These are phyloP conservation scores for Gyromitra esculenta DNA, from an alignment of 2,329 filamentous ascomycete genomes.

Conservation along the genomic window DNA sequence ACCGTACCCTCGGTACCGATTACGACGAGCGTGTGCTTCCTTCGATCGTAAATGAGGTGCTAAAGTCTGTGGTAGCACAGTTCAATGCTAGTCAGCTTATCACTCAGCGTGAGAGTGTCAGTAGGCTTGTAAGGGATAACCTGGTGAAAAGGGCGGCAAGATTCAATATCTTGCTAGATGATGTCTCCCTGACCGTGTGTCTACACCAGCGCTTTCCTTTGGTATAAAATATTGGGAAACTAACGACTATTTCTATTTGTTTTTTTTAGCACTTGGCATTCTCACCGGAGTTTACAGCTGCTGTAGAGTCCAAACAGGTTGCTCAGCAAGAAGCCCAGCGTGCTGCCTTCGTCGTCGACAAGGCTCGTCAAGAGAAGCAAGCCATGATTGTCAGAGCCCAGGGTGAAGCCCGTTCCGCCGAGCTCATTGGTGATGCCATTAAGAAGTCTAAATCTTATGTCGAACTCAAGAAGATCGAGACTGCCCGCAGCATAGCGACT, in stretches of 20 bases:
- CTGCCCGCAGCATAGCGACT: constrained; percentile 86
- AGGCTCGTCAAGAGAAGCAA: constrained; percentile 99
- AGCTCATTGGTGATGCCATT: constrained; percentile 98
- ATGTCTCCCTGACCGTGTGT: constrained; percentile 92
- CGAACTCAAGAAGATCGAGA: constrained; percentile 97
- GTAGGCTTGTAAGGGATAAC: constrained; percentile 89
- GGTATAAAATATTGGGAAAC: not conserved
- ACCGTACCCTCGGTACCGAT: constrained; percentile 91
- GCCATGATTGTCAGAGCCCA: constrained; percentile 97
- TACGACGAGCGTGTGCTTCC: constrained; percentile 97
- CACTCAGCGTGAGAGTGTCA: constrained; percentile 98
- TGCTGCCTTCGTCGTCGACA: constrained; percentile 97
- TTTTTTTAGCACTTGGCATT: constrained; percentile 72
- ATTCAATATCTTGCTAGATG: constrained; percentile 97
- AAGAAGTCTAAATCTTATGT: constrained; percentile 99
- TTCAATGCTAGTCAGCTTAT: constrained; percentile 99
- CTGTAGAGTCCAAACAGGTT: constrained; percentile 78
- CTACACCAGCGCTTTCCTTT: not conserved
- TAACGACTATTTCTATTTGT: not conserved
- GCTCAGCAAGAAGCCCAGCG: constrained; percentile 93
- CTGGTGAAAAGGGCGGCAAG: constrained; percentile 87
- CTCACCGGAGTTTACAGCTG: constrained; percentile 77
- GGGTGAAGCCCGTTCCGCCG: constrained; percentile 97
- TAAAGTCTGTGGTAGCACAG: constrained; percentile 98
- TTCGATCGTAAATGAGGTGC: constrained; percentile 97